Conservation (phyloP, 192 early-diverging fungal genomes). For the Entomortierella beljakovae region DNA sequence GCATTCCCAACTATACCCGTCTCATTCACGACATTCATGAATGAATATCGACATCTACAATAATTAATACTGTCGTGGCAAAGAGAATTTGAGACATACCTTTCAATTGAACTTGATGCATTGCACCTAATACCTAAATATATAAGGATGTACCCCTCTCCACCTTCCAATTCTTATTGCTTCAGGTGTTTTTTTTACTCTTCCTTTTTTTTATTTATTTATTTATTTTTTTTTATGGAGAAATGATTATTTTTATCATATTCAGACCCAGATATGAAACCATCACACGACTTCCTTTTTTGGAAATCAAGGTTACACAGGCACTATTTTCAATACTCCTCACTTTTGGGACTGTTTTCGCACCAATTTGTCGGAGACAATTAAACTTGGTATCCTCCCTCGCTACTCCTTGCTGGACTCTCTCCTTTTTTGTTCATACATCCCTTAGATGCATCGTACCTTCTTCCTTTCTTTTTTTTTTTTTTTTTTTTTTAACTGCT, state of each 20-base stretch:
- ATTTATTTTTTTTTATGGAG: no score
- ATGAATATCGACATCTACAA: no score
- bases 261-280: constrained; percentile 17
- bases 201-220: background rate
- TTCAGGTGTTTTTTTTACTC: background rate
- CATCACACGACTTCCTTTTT: constrained; percentile 48
- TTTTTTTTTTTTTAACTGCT: background rate
- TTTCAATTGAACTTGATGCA: no score
- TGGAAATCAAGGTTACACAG: constrained; percentile 19
- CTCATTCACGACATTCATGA: background rate
- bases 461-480: background rate
- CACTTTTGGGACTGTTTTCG: background rate
- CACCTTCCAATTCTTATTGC: background rate
- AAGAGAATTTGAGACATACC: no score
- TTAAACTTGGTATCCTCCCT: background rate
- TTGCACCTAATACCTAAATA: no score
- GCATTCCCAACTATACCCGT: background rate
- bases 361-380: background rate
- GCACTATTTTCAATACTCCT: background rate
- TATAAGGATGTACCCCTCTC: background rate
- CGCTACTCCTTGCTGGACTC: background rate
- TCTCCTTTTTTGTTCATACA: background rate
- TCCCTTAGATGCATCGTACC: background rate
- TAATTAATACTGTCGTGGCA: no score
- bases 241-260: no score